phyloP scores from a whole-genome alignment of 139 green algal genomes.

The Chlorella sp. region DNA sequence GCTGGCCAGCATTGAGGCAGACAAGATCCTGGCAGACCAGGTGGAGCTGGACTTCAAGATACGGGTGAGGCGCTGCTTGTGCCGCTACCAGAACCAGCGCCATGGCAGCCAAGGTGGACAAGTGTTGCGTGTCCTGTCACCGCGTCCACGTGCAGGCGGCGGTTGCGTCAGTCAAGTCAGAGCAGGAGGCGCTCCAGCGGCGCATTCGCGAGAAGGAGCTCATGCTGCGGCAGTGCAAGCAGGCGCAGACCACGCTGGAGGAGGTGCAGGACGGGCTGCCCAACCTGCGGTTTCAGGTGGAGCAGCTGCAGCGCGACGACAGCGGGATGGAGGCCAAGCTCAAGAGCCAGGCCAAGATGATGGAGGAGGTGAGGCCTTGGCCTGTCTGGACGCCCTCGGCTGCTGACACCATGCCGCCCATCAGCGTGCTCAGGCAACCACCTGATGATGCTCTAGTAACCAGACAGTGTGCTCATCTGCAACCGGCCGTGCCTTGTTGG shows the following conservation, averaged over 20 bases:
- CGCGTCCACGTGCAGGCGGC: not conserved
- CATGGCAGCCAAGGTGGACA: no score
- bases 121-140: not conserved
- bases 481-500: not conserved
- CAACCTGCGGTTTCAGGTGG: slow-evolving; percentile 37
- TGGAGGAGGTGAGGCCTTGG: slow-evolving; percentile 14
- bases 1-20: slow-evolving; percentile 53
- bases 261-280: slow-evolving; percentile 22
- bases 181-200: slow-evolving; percentile 25
- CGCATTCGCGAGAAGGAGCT: slow-evolving; percentile 40
- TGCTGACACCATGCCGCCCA: no score
- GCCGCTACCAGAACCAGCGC: no score
- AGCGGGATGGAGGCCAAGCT: slow-evolving; percentile 10
- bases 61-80: no score
- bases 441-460: no score
- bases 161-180: slow-evolving; percentile 12
- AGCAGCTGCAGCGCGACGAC: slow-evolving; percentile 30
- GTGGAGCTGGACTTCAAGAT: slow-evolving; percentile 48
- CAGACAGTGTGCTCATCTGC: not conserved
- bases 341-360: slow-evolving; percentile 11
- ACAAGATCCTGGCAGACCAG: slow-evolving; percentile 57
- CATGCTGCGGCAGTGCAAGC: slow-evolving; percentile 39
- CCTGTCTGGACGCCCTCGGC: no score
- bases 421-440: no score
- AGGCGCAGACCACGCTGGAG: slow-evolving; percentile 29